phyloP scores from a whole-genome alignment of 257 asterid species.

The Petrea volubilis region DNA sequence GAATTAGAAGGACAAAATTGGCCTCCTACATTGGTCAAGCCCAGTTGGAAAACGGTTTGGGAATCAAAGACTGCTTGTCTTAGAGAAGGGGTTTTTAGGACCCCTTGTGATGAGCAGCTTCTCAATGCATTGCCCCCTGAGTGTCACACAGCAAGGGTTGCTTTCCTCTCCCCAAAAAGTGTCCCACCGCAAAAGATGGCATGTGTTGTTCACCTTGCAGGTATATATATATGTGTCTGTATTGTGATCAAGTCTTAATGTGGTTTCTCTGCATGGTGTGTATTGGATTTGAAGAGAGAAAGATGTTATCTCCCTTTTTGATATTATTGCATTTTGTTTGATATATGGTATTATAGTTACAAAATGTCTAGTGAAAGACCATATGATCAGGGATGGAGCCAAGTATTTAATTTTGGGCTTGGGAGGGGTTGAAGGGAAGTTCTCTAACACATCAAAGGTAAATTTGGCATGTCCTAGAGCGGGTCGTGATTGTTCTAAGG shows the following conservation, averaged over 20 bases:
- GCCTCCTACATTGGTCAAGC: conserved; percentile 76
- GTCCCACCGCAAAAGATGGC: conserved; percentile 65
- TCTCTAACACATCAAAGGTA: no score
- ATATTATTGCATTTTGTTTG: background rate
- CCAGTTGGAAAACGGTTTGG: conserved; percentile 88
- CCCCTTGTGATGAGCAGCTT: conserved; percentile 81
- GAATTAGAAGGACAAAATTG: conserved; percentile 64
- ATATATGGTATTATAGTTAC: background rate
- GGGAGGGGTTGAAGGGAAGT: no score
- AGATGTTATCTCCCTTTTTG: background rate
- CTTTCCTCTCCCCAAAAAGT: conserved; percentile 77
- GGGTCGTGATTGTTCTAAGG: background rate
- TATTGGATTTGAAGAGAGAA: background rate
- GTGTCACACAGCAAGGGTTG: conserved; percentile 81
- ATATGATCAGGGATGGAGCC: background rate
- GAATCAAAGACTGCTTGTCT: conserved; percentile 73
- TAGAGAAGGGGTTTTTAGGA: conserved; percentile 82
- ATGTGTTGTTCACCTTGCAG: conserved; percentile 99
- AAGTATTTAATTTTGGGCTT: no score
- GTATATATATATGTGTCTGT: conserved; percentile 38
- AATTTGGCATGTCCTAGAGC: background rate
- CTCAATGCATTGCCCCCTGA: conserved; percentile 91
- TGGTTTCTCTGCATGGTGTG: background rate
- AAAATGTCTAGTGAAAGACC: background rate
- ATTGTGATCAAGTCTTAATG: background rate